These are phyloP conservation scores for Phylloporus rhodoxanthus DNA, from an alignment of 768 basidiomycete species.

Conservation along the genomic window DNA sequence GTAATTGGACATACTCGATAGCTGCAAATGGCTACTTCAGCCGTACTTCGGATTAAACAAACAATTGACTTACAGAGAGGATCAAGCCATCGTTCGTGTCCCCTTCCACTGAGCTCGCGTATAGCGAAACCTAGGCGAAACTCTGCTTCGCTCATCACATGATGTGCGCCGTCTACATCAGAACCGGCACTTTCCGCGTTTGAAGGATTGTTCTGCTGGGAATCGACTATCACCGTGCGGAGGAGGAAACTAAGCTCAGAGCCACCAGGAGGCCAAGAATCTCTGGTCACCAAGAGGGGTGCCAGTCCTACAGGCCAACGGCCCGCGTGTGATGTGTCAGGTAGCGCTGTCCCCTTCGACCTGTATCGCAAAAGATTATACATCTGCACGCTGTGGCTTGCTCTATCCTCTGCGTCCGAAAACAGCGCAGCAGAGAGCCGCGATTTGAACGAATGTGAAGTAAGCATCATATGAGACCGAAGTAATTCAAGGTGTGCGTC, in stretches of 20 bases:
- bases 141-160: constrained; percentile 55
- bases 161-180: constrained; percentile 32
- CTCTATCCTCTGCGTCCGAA: constrained; percentile 58
- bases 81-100: constrained; percentile 73
- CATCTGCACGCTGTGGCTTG: constrained; percentile 26
- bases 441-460: constrained; percentile 65
- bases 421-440: constrained; percentile 70
- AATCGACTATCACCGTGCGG: constrained; percentile 80
- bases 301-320: constrained; percentile 71
- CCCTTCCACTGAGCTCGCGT: constrained; percentile 60
- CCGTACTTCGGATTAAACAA: neutral
- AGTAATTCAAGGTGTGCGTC: constrained; percentile 62
- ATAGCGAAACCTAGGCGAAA: constrained; percentile 81
- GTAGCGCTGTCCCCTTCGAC: constrained; percentile 12
- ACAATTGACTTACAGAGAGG: constrained; percentile 60
- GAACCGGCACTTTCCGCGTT: constrained; percentile 19
- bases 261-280: constrained; percentile 84
- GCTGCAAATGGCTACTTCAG: constrained; percentile 13
- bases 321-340: constrained; percentile 14
- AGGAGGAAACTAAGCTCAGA: constrained; percentile 79
- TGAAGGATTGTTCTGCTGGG: constrained; percentile 40
- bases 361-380: constrained; percentile 22
- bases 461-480: constrained; percentile 70
- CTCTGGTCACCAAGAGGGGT: constrained; percentile 61
- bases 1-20: constrained; percentile 17